Evolutionary conservation across 331 rosid genomes (phyloP), one percentile per base, ranked within the genome.

Genomic region (Malus hybrid): DNA sequence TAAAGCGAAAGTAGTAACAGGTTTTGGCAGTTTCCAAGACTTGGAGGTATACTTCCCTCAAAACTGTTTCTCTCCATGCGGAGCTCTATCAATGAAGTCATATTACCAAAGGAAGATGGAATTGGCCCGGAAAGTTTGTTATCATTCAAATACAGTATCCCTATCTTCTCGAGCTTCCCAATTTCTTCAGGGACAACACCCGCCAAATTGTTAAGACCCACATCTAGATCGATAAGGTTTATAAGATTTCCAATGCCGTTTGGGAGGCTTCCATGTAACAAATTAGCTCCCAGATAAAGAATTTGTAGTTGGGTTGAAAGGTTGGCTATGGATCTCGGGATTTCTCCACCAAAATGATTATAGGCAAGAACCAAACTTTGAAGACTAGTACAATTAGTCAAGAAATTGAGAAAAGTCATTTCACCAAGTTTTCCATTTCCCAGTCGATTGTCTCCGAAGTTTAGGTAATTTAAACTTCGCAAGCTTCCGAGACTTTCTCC

Each of bases 341-440:
- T 5, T 52, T 16, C 20, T 52, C n/a, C 57, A 0, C 57, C 20
- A 52, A 52, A 52, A 15, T 6, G 57, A 52, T 52, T 52, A 52
- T 6, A 2, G 20, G 1, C 0, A 16, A 52, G 57, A 52, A 0
- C 20, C 57, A 52, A 0, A 0, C 0, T 0, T 16, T 14, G 8
- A 5, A 52, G 20, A 52, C 57, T 15, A 52, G 20, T 16, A 7
- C n/a, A 52, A 15, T 52, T 52, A 18, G 57, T 5, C 20, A 52
- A 24, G 24, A 24, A 24, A 24, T 24, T 24, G 24, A 24, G 24
- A 24, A 24, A 24, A 24, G 1, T 24, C 24, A 24, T 24, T 1
- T 24, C 24, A 24, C 24, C 24, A 24, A 24, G 24, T 1, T 24
- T 24, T 24, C n/a, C 57, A 52, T 52, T 52, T 16, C n/a, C 57